These are phyloP conservation scores for Globisporangium ultimum DNA, from an alignment of 352 stramenopile genomes.

Conservation along the genomic window DNA sequence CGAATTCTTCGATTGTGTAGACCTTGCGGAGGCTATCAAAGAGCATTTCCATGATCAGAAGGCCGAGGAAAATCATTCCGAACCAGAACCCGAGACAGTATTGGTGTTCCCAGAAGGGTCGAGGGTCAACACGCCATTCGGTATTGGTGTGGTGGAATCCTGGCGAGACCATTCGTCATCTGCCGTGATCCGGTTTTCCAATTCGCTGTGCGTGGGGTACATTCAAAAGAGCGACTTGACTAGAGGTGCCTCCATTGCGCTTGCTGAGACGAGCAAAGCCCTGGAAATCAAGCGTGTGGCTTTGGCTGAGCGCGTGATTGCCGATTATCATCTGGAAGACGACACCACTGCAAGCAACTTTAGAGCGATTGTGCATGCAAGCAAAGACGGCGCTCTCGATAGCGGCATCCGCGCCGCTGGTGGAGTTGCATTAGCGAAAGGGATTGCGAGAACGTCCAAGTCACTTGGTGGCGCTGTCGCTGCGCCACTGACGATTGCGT, in stretches of 20 bases:
- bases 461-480: conserved; percentile 56
- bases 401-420: conserved; percentile 75
- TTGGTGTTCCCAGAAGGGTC: conserved; percentile 56
- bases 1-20: conserved; percentile 83
- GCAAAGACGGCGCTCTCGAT: conserved; percentile 77
- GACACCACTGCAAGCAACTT: conserved; percentile 31
- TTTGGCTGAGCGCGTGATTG: conserved; percentile 60
- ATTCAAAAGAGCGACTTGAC: conserved; percentile 63
- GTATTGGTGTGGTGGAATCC: conserved; percentile 49
- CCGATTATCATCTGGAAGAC: conserved; percentile 46
- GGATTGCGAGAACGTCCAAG: conserved; percentile 62
- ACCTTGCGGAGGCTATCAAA: conserved; percentile 56
- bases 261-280: conserved; percentile 26
- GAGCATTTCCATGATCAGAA: conserved; percentile 31
- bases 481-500: conserved; percentile 74
- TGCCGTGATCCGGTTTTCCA: conserved; percentile 34
- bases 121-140: conserved; percentile 62
- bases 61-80: conserved; percentile 16
- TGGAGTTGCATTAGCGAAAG: conserved; percentile 71
- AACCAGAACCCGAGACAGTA: background rate
- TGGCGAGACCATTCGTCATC: conserved; percentile 35
- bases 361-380: conserved; percentile 50
- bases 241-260: conserved; percentile 50
- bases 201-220: conserved; percentile 40
- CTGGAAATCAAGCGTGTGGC: conserved; percentile 56